Percentiles rank a stretch among this genome's conserved stretches.
phyloP scores from a whole-genome alignment of 169 alveolate species.

The Eimeria tenella region DNA sequence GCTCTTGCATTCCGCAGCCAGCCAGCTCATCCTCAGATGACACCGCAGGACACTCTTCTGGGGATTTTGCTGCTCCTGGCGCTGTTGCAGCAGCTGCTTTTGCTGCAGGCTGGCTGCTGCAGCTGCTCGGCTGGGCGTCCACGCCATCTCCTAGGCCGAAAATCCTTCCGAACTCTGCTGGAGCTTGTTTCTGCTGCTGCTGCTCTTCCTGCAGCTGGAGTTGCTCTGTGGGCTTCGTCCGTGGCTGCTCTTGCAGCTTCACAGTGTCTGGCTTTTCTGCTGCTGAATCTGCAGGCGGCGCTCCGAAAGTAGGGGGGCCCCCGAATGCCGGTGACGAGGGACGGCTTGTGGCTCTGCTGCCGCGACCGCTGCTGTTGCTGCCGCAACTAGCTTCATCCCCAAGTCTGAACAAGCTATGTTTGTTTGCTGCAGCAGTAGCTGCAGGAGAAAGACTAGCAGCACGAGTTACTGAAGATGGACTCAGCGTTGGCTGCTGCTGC shows the following conservation, averaged over 20 bases:
- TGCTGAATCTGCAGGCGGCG: neutral
- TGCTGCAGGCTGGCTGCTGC: neutral
- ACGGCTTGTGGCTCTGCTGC: constrained; percentile 47
- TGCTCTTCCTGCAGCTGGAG: constrained; percentile 31
- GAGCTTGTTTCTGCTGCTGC: constrained; percentile 4
- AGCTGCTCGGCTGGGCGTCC: constrained; percentile 30
- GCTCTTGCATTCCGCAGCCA: constrained; percentile 67
- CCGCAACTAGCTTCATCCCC: neutral
- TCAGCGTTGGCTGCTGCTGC: constrained; percentile 4
- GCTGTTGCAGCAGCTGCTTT: constrained; percentile 21
- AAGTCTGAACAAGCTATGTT: neutral
- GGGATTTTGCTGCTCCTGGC: constrained; percentile 51
- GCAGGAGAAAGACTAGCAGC: constrained; percentile 27
- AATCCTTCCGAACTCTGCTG: neutral
- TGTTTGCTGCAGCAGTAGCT: constrained; percentile 19
- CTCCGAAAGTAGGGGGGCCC: neutral
- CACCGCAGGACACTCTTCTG: constrained; percentile 43
- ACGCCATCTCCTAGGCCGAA: neutral
- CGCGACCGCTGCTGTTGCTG: constrained; percentile 27
- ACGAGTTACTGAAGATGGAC: neutral
- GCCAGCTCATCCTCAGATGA: constrained; percentile 76
- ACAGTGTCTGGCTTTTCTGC: neutral
- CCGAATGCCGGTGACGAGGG: constrained; percentile 53
- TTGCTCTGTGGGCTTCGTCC: neutral
- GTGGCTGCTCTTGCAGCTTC: constrained; percentile 47